Evolutionary conservation across 495 filamentous ascomycete species (phyloP).

Genomic region (Xylona heveae): DNA sequence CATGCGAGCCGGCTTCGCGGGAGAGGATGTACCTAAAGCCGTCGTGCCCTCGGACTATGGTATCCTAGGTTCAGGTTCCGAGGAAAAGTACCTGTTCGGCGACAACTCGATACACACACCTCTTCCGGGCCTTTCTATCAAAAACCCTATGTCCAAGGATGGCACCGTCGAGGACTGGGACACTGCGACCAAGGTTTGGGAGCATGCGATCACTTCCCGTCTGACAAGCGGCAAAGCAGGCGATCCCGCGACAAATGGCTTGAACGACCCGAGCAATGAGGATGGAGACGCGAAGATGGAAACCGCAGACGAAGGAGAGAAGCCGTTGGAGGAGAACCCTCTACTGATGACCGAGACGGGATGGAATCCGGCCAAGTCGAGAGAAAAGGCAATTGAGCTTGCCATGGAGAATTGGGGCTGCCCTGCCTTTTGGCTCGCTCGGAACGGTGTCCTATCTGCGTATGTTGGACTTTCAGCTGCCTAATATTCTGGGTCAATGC

Average conservation of each 20-base stretch:
- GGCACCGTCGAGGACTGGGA: slow-evolving; percentile 96
- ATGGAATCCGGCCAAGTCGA: slow-evolving; percentile 71
- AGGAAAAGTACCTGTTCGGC: slow-evolving; percentile 52
- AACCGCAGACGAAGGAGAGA: slow-evolving; percentile 43
- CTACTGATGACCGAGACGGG: slow-evolving; percentile 85
- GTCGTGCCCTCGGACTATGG: slow-evolving; percentile 78
- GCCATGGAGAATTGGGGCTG: slow-evolving; percentile 90
- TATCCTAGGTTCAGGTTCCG: slow-evolving; percentile 28
- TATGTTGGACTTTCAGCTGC: slow-evolving; percentile 16
- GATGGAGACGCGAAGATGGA: slow-evolving; percentile 47
- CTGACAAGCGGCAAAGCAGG: slow-evolving; percentile 42
- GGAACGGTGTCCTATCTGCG: slow-evolving; percentile 41
- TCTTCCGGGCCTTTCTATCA: slow-evolving; percentile 51
- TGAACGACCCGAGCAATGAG: slow-evolving; percentile 44
- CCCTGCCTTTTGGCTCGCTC: slow-evolving; percentile 79
- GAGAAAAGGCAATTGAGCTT: slow-evolving; percentile 83
- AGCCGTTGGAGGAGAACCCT: slow-evolving; percentile 68
- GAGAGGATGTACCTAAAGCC: slow-evolving; percentile 91
- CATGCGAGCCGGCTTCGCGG: slow-evolving; percentile 86
- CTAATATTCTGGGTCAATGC: background rate
- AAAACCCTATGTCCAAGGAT: slow-evolving; percentile 78
- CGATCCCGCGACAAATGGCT: slow-evolving; percentile 46
- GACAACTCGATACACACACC: slow-evolving; percentile 71
- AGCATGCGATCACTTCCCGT: slow-evolving; percentile 61
- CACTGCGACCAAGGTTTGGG: slow-evolving; percentile 71